Evolutionary conservation across 805 yeast species (phyloP).

Genomic region (Pichia ethanolica): DNA sequence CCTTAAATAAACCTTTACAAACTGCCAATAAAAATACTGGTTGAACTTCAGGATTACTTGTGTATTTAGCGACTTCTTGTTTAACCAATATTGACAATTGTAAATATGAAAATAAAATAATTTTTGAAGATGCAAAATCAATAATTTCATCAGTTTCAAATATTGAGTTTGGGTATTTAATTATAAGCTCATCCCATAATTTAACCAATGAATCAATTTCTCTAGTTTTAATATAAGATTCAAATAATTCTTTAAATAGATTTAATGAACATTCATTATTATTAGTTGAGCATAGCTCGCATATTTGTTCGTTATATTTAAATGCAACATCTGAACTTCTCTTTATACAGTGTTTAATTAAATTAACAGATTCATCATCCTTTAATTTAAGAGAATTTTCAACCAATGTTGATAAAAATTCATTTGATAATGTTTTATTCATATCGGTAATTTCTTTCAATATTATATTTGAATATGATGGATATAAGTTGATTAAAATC

Average conservation of each 20-base stretch:
- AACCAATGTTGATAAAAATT: slow-evolving; percentile 39
- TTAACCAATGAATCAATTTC: slow-evolving; percentile 44
- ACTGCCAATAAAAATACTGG: slow-evolving; percentile 24
- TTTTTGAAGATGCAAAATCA: slow-evolving; percentile 31
- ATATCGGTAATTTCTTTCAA: slow-evolving; percentile 40
- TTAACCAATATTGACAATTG: slow-evolving; percentile 32
- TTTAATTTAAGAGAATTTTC: slow-evolving; percentile 20
- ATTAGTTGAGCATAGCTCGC: slow-evolving; percentile 12
- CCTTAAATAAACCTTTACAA: slow-evolving; percentile 34
- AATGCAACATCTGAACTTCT: slow-evolving; percentile 57
- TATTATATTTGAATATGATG: slow-evolving; percentile 34
- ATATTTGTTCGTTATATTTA: slow-evolving; percentile 30
- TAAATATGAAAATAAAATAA: slow-evolving; percentile 38
- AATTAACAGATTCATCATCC: slow-evolving; percentile 29
- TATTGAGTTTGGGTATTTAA: slow-evolving; percentile 1
- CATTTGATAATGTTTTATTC: slow-evolving; percentile 47
- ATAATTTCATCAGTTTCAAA: slow-evolving; percentile 26
- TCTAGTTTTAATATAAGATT: slow-evolving; percentile 49
- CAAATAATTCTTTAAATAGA: slow-evolving; percentile 15
- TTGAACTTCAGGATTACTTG: slow-evolving; percentile 6
- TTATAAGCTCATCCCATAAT: slow-evolving; percentile 32
- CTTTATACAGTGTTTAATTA: slow-evolving; percentile 41
- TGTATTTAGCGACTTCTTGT: slow-evolving; percentile 11
- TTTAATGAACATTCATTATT: not conserved
- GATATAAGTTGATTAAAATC: slow-evolving; percentile 32